Evolutionary conservation across 2,329 filamentous ascomycete species (phyloP).

Genomic region (Verticillium tricorpus): DNA sequence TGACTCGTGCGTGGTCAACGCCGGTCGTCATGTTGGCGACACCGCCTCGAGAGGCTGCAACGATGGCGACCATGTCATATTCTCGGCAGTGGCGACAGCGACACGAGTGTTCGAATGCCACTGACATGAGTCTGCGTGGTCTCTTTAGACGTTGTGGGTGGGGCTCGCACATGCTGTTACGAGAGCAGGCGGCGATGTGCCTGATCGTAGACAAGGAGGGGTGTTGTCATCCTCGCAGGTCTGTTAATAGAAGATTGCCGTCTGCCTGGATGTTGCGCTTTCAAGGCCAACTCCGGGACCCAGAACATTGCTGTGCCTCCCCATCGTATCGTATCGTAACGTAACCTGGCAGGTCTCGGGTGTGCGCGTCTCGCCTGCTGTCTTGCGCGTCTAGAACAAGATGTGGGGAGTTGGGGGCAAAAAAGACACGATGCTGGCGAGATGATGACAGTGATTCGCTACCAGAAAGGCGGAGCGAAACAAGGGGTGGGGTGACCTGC

Average conservation of each 20-base stretch:
- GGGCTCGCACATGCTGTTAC: neutral
- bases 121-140: neutral
- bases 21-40: neutral
- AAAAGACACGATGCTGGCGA: neutral
- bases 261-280: neutral
- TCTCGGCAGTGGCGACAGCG: neutral
- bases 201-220: neutral
- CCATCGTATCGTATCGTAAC: neutral
- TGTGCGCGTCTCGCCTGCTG: neutral
- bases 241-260: neutral
- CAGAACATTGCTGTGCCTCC: neutral
- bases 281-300: neutral
- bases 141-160: neutral
- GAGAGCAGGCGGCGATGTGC: neutral
- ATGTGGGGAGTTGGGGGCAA: neutral
- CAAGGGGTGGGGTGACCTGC: neutral
- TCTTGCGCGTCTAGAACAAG: neutral
- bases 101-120: neutral
- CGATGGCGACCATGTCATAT: neutral
- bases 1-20: neutral
- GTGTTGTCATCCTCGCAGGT: neutral
- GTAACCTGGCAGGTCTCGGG: no score
- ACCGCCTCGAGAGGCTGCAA: neutral
- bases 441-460: neutral
- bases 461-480: neutral